Conservation (phyloP, 805 yeast genomes). For the Candida easanensis region DNA sequence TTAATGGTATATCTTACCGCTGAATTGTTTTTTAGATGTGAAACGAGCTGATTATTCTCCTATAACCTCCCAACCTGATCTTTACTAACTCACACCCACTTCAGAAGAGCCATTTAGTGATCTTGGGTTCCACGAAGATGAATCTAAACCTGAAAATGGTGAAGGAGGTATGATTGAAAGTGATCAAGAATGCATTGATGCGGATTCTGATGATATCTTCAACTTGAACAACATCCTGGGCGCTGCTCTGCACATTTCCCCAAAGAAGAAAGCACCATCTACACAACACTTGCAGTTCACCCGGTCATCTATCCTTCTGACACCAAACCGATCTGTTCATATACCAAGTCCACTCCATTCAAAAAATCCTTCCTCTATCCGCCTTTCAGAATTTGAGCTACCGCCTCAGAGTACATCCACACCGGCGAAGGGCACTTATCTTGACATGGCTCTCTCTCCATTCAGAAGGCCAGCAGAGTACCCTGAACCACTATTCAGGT, state of each 20-base stretch:
- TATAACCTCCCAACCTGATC: neutral
- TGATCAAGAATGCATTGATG: neutral
- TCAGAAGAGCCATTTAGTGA: slow-evolving; percentile 3
- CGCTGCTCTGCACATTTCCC: slow-evolving; percentile 15
- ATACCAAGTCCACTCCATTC: neutral
- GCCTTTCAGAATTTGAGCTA: slow-evolving; percentile 27
- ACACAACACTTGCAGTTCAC: slow-evolving; percentile 1
- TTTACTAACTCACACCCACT: neutral
- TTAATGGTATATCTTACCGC: slow-evolving; percentile 14
- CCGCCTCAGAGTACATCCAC: slow-evolving; percentile 29
- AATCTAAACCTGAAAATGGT: neutral
- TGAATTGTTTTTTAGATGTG: neutral
- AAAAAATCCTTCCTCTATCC: slow-evolving; percentile 21
- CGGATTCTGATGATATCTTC: slow-evolving; percentile 14
- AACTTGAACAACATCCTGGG: slow-evolving; percentile 14
- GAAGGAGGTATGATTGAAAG: neutral
- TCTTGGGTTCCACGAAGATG: neutral
- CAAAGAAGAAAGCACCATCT: slow-evolving; percentile 5
- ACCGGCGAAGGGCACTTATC: slow-evolving; percentile 17
- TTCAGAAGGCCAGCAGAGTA: slow-evolving; percentile 15
- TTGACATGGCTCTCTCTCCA: slow-evolving; percentile 1
- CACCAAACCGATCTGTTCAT: neutral
- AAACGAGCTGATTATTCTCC: too few species aligned
- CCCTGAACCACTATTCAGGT: slow-evolving; percentile 22
- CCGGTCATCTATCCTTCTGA: slow-evolving; percentile 3